phyloP scores from a whole-genome alignment of 768 basidiomycete genomes.

The Mycena vulgaris region DNA sequence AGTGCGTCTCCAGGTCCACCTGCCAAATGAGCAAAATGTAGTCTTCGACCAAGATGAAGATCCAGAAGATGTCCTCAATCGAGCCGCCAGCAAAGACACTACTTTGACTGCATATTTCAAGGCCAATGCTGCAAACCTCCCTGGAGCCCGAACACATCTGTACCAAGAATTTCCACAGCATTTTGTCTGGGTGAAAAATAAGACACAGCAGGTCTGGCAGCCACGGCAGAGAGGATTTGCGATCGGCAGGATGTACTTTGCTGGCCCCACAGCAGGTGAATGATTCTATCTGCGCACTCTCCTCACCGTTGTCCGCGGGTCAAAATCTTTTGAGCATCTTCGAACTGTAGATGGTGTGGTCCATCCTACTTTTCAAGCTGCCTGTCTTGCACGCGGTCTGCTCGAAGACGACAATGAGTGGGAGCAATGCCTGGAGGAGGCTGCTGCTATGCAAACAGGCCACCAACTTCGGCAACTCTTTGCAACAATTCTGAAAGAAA shows the following conservation, averaged over 20 bases:
- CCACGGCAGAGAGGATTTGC: not conserved
- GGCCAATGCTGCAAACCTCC: slow-evolving; percentile 34
- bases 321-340: slow-evolving; percentile 47
- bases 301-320: slow-evolving; percentile 38
- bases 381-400: slow-evolving; percentile 59
- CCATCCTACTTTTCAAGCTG: slow-evolving; percentile 56
- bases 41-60: slow-evolving; percentile 43
- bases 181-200: slow-evolving; percentile 38
- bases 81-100: slow-evolving; percentile 23
- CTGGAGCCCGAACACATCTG: slow-evolving; percentile 26
- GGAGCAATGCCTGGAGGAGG: slow-evolving; percentile 50
- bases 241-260: slow-evolving; percentile 19
- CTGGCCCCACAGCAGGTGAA: slow-evolving; percentile 1
- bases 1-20: slow-evolving; percentile 50
- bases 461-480: slow-evolving; percentile 54
- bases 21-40: slow-evolving; percentile 49
- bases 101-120: slow-evolving; percentile 41
- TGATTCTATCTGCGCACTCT: slow-evolving; percentile 54
- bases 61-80: slow-evolving; percentile 23
- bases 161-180: slow-evolving; percentile 47
- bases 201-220: slow-evolving; percentile 2
- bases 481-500: slow-evolving; percentile 56
- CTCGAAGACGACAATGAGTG: too few species aligned
- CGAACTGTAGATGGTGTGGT: slow-evolving; percentile 44
- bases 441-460: slow-evolving; percentile 56